phyloP scores from a whole-genome alignment of 2,329 filamentous ascomycete species.

The Fusarium haematococcum region DNA sequence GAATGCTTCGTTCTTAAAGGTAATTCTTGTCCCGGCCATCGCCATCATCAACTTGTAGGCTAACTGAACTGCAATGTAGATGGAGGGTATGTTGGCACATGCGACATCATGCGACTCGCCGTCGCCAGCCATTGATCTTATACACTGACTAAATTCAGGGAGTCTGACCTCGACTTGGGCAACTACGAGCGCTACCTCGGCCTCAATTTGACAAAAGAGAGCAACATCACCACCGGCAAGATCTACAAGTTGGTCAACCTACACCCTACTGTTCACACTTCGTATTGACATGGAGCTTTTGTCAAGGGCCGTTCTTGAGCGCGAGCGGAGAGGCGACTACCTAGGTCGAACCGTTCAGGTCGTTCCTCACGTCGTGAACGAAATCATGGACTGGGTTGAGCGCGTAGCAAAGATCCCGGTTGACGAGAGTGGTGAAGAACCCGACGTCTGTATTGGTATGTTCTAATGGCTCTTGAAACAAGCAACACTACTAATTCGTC shows the following conservation, averaged over 20 bases:
- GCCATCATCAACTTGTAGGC: not conserved
- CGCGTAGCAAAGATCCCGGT: slow-evolving; percentile 86
- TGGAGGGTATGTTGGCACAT: slow-evolving; percentile 33
- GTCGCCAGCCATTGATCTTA: not conserved
- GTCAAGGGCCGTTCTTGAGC: slow-evolving; percentile 56
- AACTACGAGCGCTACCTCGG: slow-evolving; percentile 71
- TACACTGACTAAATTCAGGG: not conserved
- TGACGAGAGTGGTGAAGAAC: slow-evolving; percentile 82
- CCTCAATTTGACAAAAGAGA: slow-evolving; percentile 82
- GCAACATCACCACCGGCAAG: slow-evolving; percentile 98
- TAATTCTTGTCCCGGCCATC: slow-evolving; percentile 46
- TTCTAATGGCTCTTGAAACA: slow-evolving; percentile 1
- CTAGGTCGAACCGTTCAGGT: slow-evolving; percentile 70
- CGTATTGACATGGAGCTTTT: not conserved
- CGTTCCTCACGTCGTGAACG: slow-evolving; percentile 90
- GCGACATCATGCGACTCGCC: slow-evolving; percentile 24
- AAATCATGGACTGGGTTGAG: slow-evolving; percentile 84
- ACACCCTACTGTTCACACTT: too few species aligned
- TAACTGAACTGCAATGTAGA: not conserved
- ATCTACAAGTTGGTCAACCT: slow-evolving; percentile 87
- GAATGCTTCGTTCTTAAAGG: slow-evolving; percentile 90
- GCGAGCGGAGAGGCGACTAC: slow-evolving; percentile 69
- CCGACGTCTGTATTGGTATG: slow-evolving; percentile 92
- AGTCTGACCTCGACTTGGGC: slow-evolving; percentile 61
- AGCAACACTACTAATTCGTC: not conserved